Conservation (phyloP, 805 yeast genomes). For the Candida schatavii region DNA sequence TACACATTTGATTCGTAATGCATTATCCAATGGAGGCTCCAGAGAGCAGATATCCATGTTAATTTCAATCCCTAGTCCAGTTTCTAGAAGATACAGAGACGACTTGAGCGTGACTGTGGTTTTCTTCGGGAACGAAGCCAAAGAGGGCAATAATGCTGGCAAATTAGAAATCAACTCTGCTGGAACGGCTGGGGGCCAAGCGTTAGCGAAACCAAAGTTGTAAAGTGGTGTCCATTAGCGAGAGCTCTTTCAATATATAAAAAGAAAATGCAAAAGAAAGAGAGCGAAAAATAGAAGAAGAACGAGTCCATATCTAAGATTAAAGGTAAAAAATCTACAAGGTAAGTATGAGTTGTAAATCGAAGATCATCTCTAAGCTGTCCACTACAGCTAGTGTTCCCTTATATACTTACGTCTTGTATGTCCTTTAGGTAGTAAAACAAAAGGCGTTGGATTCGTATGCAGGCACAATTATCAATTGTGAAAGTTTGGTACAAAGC, state of each 20-base stretch:
- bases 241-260: no score
- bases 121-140: constrained; percentile 69
- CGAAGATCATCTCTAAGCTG: no score
- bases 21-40: constrained; percentile 81
- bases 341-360: no score
- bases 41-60: constrained; percentile 85
- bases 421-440: no score
- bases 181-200: constrained; percentile 59
- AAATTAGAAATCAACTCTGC: constrained; percentile 52
- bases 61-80: constrained; percentile 87
- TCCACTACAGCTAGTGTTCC: no score
- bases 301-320: not conserved
- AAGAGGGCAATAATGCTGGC: constrained; percentile 43
- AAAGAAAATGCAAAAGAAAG: not conserved
- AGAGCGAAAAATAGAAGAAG: not conserved
- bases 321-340: not conserved
- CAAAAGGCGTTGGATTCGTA: no score
- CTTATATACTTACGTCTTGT: no score
- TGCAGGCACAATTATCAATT: no score
- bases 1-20: constrained; percentile 91
- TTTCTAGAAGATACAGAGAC: constrained; percentile 89
- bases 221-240: constrained; percentile 21
- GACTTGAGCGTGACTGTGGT: constrained; percentile 95
- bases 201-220: constrained; percentile 45
- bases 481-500: no score